Conservation (phyloP, 495 filamentous ascomycete genomes). For the Aspergillus heteromorphus region DNA sequence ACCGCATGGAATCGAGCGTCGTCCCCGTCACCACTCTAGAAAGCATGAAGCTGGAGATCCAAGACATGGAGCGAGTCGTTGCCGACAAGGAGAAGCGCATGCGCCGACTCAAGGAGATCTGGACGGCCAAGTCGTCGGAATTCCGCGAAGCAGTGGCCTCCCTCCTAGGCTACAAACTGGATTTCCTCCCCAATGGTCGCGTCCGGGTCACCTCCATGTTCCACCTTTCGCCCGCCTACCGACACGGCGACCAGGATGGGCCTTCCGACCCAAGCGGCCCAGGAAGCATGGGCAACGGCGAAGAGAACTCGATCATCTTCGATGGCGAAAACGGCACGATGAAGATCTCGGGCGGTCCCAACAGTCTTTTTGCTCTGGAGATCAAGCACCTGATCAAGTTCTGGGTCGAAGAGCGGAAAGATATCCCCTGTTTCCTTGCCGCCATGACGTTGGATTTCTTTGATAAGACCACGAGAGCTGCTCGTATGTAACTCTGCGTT, state of each 20-base stretch:
- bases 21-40: slow-evolving; percentile 75
- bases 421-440: slow-evolving; percentile 88
- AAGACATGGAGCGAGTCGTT: slow-evolving; percentile 64
- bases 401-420: slow-evolving; percentile 87
- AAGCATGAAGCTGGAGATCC: slow-evolving; percentile 64
- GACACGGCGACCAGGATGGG: slow-evolving; percentile 51
- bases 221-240: slow-evolving; percentile 52
- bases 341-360: slow-evolving; percentile 89
- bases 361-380: slow-evolving; percentile 76
- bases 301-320: slow-evolving; percentile 83
- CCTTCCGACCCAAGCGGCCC: slow-evolving; percentile 36
- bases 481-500: slow-evolving; percentile 28
- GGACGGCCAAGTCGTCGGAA: slow-evolving; percentile 78
- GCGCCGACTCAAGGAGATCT: slow-evolving; percentile 82
- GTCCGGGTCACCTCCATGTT: slow-evolving; percentile 80
- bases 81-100: slow-evolving; percentile 80
- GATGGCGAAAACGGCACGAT: slow-evolving; percentile 95
- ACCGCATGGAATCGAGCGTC: slow-evolving; percentile 38
- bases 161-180: slow-evolving; percentile 84
- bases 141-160: slow-evolving; percentile 90
- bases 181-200: slow-evolving; percentile 89
- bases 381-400: slow-evolving; percentile 80
- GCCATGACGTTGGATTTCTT: slow-evolving; percentile 87
- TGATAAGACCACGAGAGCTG: slow-evolving; percentile 66
- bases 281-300: slow-evolving; percentile 55